Conservation (phyloP, 192 early-diverging fungal species). For the Tieghemiomyces parasiticus region DNA sequence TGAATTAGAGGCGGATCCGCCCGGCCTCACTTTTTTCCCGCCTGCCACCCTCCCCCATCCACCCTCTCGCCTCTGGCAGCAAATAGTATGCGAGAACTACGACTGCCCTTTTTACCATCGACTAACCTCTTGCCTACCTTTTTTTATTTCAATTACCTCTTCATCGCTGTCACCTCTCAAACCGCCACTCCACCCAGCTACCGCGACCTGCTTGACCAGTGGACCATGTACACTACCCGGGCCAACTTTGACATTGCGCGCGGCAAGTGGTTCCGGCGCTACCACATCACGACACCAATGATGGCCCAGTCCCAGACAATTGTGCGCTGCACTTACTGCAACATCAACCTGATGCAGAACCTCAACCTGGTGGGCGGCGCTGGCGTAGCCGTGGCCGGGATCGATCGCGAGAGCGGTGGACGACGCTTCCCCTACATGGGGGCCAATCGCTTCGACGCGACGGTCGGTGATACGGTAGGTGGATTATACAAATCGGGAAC, state of each 20-base stretch:
- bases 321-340: constrained; percentile 79
- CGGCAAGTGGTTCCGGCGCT: constrained; percentile 40
- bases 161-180: too few relatives aligned
- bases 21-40: too few relatives aligned
- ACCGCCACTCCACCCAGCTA: too few relatives aligned
- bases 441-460: background rate
- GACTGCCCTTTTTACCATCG: too few relatives aligned
- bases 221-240: constrained; percentile 72
- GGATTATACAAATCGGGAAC: too few relatives aligned
- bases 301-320: constrained; percentile 62
- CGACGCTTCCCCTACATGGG: constrained; percentile 12
- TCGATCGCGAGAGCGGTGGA: background rate
- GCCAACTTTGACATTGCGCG: constrained; percentile 84
- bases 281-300: constrained; percentile 28
- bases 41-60: too few relatives aligned
- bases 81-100: too few relatives aligned
- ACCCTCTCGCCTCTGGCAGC: too few relatives aligned
- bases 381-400: background rate
- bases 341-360: constrained; percentile 31
- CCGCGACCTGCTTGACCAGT: constrained; percentile 68
- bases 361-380: constrained; percentile 13
- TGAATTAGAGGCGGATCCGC: too few relatives aligned
- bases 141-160: too few relatives aligned
- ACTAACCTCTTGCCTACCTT: too few relatives aligned
- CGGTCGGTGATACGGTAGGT: background rate